Evolutionary conservation across 2,329 filamentous ascomycete genomes (phyloP), one percentile per base, ranked within the genome.

Genomic region (Cytospora schulzeri): DNA sequence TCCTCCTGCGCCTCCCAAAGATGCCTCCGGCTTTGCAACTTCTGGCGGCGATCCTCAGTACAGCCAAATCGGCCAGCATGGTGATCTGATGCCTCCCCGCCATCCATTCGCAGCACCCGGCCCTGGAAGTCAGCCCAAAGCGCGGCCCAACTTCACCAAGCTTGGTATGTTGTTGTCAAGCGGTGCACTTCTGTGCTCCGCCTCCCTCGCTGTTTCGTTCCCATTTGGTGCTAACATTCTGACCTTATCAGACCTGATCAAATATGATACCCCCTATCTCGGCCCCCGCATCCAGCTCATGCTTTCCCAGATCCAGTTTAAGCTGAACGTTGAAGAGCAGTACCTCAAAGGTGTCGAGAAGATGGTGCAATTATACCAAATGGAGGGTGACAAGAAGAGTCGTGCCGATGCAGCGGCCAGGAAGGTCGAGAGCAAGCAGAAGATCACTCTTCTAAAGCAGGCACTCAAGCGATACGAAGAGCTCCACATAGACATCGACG

Each of bases 341-440:
- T 99, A 99, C 78, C 93, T 98, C 70, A 96, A 96, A 74, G 95
- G 95, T 67, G 95, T 99, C 71, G 95, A 99, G 78, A 99, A 99
- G 81, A 98, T 99, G 95, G 92, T 97, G 55, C 92, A 95, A 76
- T 83, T 99, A 41, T 99, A 99, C 75, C 89, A 95, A 75, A 95
- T 98, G 85, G 95, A 98, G 76, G 94, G 95, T 33, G 95, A 99
- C 75, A 89, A 93, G 71, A 97, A 97, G 82, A 98, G 94, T 80
- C 92, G 91, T 76, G 88, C 91, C 64, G 95, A 99, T 77, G 95
- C 95, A 51, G 93, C 96, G 71, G 91, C 90, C 57, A 88, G 92
- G 73, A 87, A 91, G 64, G 90, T 96, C 67, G 95, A 99, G 79
- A 98, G 94, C 79, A 97, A 93, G 76, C 94, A 98, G 77, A 99